These are phyloP conservation scores for Aspergillus sp. DNA, from an alignment of 2,329 filamentous ascomycete species.

Conservation along the genomic window DNA sequence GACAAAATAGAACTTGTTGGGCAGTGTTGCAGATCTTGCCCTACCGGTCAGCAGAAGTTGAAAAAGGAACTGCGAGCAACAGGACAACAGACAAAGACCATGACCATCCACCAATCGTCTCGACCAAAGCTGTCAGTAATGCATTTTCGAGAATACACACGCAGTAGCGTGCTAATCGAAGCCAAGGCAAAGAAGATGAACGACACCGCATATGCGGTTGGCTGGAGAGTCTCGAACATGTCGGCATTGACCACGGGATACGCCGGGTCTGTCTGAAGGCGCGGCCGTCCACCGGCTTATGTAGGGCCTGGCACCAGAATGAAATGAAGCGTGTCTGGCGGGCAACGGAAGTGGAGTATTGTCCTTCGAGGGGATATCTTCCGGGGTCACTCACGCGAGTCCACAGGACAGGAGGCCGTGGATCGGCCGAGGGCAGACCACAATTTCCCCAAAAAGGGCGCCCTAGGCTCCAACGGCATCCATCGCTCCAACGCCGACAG, in stretches of 20 bases:
- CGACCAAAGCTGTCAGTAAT: slow-evolving; percentile 10
- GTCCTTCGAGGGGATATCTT: too few relatives aligned
- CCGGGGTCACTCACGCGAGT: too few relatives aligned
- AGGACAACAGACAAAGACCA: neutral
- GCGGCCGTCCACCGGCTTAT: too few relatives aligned
- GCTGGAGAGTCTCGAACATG: slow-evolving; percentile 13
- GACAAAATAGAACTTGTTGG: neutral
- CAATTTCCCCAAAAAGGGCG: too few relatives aligned
- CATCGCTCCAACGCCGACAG: too few relatives aligned
- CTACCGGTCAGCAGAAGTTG: neutral
- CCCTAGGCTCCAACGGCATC: too few relatives aligned
- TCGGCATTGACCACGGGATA: neutral
- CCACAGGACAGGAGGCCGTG: too few relatives aligned
- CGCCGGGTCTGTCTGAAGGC: too few relatives aligned
- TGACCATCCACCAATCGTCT: slow-evolving; percentile 15
- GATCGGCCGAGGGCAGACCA: too few relatives aligned
- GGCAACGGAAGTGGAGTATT: too few relatives aligned
- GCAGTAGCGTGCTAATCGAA: slow-evolving; percentile 2
- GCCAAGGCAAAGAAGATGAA: slow-evolving; percentile 11
- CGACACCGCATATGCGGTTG: slow-evolving; percentile 9
- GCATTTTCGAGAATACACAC: slow-evolving; percentile 13
- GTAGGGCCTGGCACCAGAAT: too few relatives aligned
- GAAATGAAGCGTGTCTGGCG: too few relatives aligned
- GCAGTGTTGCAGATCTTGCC: neutral
- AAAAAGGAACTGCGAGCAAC: neutral